Base-by-base conservation (phyloP, 306 rosid species). In the Arachis stenosperma region DNA sequence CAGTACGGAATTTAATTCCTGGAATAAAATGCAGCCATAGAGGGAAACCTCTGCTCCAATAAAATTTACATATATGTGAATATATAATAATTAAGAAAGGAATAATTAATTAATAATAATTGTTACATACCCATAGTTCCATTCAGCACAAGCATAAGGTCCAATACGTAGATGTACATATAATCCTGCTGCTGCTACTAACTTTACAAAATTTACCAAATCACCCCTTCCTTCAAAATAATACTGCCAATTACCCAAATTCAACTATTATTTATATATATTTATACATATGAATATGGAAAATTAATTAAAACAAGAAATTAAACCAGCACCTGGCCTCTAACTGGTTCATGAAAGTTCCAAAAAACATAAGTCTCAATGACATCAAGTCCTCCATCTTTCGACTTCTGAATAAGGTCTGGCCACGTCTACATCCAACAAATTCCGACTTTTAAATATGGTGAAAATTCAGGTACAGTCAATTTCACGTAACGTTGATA, bases 301-400 rank as follows among this genome's bases (percentile, higher is more conserved):
- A 33, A 33, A 33, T 33, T 2, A 33, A 33, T 2, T 33, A 33
- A 33, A 33, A 33, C 37, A 33, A 33, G 37, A 33, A 33, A 33
- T 33, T 33, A 33, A 33, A 42, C 0, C 5, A 6, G 9, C 2
- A 91, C 99, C 96, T 94, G 92, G 84, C 86, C 90, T 74, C 84
- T 79, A 71, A 81, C 84, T 33, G 95, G 91, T 80, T 94, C 99
- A 48, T 94, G 97, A 41, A 83, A 58, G 82, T 94, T 86, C 97
- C 99, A 94, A 76, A 94, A 94, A 56, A 94, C 90, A 59, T 94
- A 94, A 41, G 99, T 94, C 78, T 94, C 99, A 66, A 94, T 88
- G 53, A 94, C 91, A 83, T 94, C 96, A 79, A 94, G 52, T 59
- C 99, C 99, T 74, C 99, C 97, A 43, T 88, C 99, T 80, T 91